Evolutionary conservation across 129 eudicot species (phyloP), one percentile per base, ranked within the genome.

Genomic region (Flaveria sonorensis): DNA sequence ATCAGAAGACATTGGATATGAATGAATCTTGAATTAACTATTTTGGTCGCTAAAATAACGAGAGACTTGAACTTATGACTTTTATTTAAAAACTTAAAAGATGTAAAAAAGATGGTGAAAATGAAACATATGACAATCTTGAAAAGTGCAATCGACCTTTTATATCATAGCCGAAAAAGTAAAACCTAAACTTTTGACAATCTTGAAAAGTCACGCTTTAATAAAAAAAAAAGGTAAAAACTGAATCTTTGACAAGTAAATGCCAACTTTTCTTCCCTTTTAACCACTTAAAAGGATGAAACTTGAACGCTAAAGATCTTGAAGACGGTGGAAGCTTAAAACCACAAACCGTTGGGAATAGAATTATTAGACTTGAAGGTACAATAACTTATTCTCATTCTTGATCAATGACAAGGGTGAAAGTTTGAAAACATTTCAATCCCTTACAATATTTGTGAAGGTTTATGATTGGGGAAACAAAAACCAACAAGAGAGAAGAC

Each of bases 1-100:
- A 36, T 90, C 89, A 32, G 88, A 88, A 88, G 95, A 85, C 98
- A 93, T 93, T 77, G 82, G 23, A 21, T 51, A 63, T 63, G 69
- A 50, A 7, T 51, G 24, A 61, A 28, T 48, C 39, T 24, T 75
- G 62, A 61, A 24, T 45, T 45, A 45, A 45, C 12, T 45, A 45
- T 57, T 70, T 45, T 70, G 42, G 18, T 68, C 4, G 11, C 23
- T 28, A 61, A 19, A 32, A 60, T 26, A 21, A 26, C 16, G 42
- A 19, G 47, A 69, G 48, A n/a, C n/a, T 40, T 43, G 71, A 26
- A 11, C n/a, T 1, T 59, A 59, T 43, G 56, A 59, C 11, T 19
- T 18, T 18, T 43, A 16, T 28, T 19, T 28, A 19, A 4, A 56
- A 56, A 56, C 14, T 28, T 19, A 10, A 56, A 56, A 56, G 16